A percentile compares a stretch with the other conserved stretches of the same genome.
Conservation (phyloP, 2,329 filamentous ascomycete genomes). For the Nigrospora osmanthi region DNA sequence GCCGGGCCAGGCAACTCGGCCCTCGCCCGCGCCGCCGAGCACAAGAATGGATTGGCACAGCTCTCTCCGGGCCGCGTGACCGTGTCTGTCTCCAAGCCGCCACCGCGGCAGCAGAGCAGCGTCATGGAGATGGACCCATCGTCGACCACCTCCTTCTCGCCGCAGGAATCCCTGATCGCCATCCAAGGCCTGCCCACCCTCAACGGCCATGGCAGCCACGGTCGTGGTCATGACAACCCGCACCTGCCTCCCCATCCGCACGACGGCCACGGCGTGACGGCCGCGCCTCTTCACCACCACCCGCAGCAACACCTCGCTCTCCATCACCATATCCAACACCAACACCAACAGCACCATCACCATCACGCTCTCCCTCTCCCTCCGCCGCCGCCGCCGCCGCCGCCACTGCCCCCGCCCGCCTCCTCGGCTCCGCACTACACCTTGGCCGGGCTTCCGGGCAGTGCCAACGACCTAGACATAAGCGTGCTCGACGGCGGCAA, state of each 20-base stretch:
- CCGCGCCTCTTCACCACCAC: constrained; percentile 3
- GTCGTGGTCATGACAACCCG: not conserved
- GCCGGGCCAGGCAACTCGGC: too few species aligned
- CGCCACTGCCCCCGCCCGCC: not conserved
- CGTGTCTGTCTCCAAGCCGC: too few species aligned
- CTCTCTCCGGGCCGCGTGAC: too few species aligned
- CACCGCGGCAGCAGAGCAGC: too few species aligned
- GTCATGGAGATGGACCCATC: constrained; percentile 5
- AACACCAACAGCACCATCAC: constrained; percentile 5
- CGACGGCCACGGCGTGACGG: not conserved
- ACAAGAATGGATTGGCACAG: too few species aligned
- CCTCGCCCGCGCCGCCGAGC: too few species aligned
- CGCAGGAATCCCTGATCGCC: constrained; percentile 1
- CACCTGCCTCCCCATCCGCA: constrained; percentile 14
- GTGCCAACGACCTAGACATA: constrained; percentile 23
- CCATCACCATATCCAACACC: constrained; percentile 6
- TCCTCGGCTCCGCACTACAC: not conserved
- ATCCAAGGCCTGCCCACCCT: not conserved
- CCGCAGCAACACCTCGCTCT: constrained; percentile 21
- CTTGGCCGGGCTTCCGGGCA: not conserved
- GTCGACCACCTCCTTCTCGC: constrained; percentile 4
- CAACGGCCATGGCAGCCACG: not conserved
- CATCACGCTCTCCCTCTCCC: not conserved
- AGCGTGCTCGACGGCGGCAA: constrained; percentile 30
- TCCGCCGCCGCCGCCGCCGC: constrained; percentile 4